These are phyloP conservation scores for Helicostylum pulchrum DNA, from an alignment of 192 early-diverging fungal genomes.

Conservation along the genomic window DNA sequence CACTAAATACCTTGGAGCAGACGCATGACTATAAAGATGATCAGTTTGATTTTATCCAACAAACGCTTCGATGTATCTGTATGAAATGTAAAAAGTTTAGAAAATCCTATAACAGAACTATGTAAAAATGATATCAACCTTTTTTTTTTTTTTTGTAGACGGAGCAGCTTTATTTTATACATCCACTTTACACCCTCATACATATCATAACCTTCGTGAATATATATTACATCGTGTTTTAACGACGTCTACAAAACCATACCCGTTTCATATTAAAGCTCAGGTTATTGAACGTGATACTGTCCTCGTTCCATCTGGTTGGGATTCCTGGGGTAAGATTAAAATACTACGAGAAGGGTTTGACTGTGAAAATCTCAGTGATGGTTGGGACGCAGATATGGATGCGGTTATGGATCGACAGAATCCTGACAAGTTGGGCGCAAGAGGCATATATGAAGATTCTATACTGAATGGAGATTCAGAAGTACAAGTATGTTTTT, in stretches of 20 bases:
- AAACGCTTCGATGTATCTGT: conserved; percentile 83
- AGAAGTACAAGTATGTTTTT: conserved; percentile 36
- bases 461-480: conserved; percentile 46
- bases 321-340: conserved; percentile 92
- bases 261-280: conserved; percentile 64
- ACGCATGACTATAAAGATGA: conserved; percentile 86
- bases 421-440: conserved; percentile 37
- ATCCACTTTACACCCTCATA: conserved; percentile 73
- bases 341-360: conserved; percentile 70
- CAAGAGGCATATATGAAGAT: conserved; percentile 60
- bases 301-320: conserved; percentile 88
- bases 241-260: conserved; percentile 34
- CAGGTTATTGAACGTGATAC: conserved; percentile 85
- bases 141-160: no score
- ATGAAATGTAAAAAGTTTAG: conserved; percentile 90
- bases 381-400: conserved; percentile 62
- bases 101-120: no score
- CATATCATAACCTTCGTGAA: conserved; percentile 71
- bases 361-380: conserved; percentile 57
- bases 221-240: conserved; percentile 80
- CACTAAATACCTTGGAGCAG: conserved; percentile 69
- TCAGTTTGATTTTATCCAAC: conserved; percentile 95
- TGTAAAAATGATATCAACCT: no score
- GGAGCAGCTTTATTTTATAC: conserved; percentile 90
- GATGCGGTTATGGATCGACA: conserved; percentile 27